Conservation (phyloP, 306 rosid genomes). For the Macrotyloma uniflorum region DNA sequence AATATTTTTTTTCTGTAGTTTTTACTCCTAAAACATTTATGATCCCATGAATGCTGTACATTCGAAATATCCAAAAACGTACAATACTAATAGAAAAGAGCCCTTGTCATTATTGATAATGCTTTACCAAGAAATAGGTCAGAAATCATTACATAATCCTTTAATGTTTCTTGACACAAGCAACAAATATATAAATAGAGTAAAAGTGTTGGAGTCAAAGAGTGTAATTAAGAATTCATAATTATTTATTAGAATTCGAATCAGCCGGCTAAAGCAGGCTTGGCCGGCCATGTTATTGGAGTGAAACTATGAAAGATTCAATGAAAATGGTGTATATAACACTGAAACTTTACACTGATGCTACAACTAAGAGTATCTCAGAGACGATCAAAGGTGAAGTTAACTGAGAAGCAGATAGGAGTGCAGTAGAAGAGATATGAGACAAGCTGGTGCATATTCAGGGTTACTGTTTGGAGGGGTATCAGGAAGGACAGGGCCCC, state of each 20-base stretch:
- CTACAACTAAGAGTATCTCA: not conserved
- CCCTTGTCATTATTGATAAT: not conserved
- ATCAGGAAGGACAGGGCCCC: constrained; percentile 60
- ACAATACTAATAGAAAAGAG: not conserved
- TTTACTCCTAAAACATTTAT: too few relatives aligned
- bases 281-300: constrained; percentile 35
- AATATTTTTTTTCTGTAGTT: too few relatives aligned
- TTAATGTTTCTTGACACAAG: not conserved
- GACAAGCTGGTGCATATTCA: constrained; percentile 79
- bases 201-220: not conserved
- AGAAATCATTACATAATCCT: not conserved
- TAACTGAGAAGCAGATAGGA: not conserved
- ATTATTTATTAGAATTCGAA: not conserved
- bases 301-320: constrained; percentile 22
- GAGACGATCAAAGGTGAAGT: not conserved
- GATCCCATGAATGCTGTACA: too few relatives aligned
- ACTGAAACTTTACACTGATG: not conserved
- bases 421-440: constrained; percentile 42
- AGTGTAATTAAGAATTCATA: not conserved
- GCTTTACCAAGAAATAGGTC: not conserved
- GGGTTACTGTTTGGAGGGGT: constrained; percentile 51
- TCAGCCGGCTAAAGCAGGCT: constrained; percentile 49
- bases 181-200: not conserved
- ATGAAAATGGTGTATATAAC: constrained; percentile 28
- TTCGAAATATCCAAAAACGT: too few relatives aligned